Conservation (phyloP, 495 filamentous ascomycete species). For the Astrothelium macrocarpum region DNA sequence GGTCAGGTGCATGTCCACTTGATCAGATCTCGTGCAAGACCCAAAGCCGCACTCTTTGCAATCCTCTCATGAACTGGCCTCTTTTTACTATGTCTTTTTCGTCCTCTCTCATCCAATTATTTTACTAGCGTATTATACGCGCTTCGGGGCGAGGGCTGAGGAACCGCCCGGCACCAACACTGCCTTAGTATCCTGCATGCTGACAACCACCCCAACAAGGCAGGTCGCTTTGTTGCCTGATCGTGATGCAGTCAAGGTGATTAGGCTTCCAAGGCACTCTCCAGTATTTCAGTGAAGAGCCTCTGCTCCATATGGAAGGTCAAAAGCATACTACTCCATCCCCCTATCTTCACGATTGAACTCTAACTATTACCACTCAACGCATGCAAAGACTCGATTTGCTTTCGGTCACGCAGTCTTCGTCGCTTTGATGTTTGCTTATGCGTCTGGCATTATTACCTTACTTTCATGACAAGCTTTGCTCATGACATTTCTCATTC, state of each 20-base stretch:
- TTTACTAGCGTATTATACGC: not conserved
- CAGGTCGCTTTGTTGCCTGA: conserved; percentile 5
- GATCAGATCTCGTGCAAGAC: not conserved
- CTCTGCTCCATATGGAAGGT: not conserved
- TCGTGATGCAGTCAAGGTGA: not conserved
- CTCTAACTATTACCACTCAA: too few relatives aligned
- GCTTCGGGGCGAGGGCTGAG: conserved; percentile 1
- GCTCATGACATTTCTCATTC: not conserved
- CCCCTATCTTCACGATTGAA: not conserved
- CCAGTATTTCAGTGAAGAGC: not conserved
- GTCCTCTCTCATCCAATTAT: not conserved
- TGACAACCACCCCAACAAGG: not conserved
- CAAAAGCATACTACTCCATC: not conserved
- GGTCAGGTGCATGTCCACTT: not conserved
- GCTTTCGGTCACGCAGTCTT: too few relatives aligned
- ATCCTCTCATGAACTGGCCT: not conserved
- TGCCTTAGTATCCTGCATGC: not conserved
- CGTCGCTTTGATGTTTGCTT: not conserved
- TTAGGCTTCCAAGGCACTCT: not conserved
- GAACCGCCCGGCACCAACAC: not conserved
- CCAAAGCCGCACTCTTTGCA: too few relatives aligned
- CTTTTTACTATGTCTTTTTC: not conserved
- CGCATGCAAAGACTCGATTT: too few relatives aligned
- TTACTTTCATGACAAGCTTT: not conserved
- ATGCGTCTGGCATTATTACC: not conserved